Base-by-base conservation (phyloP, 768 basidiomycete species). In the Collybia sordida region DNA sequence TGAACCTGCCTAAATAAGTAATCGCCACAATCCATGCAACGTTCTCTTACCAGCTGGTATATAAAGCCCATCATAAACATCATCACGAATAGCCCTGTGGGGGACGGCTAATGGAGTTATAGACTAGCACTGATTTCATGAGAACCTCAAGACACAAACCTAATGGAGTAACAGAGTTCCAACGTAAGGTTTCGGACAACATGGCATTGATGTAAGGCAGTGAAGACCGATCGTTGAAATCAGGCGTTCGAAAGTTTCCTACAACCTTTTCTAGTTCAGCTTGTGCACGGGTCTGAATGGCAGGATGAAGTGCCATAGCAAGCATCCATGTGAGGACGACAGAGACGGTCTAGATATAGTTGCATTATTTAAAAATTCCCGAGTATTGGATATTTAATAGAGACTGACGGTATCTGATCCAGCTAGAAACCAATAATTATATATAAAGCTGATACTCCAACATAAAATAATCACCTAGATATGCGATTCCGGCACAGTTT, bases 381-480 rank as follows among this genome's bases (percentile, higher is more conserved):
- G 6, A 6, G 39, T 12, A 17, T n/a, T 4, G 18, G 21, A 35
- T 77, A 25, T 25, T 15, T 7, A 22, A 17, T 17, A 59, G 19
- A 22, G 31, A 19, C 63, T n/a, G 47, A 69, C 68, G 8, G 69
- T 66, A 46, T 69, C 67, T 2, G 66, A 55, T 4, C 65, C 58
- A 34, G 62, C 70, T 70, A 23, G 3, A 45, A 45, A 35, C 11
- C 19, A 17, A 12, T 31, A 7, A n/a, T 45, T 45, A 35, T 17
- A 17, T 44, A n/a, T 12, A 14, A 1, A 24, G 3, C 18, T 37
- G 2, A 22, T 19, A 3, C 12, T 18, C 12, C n/a, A 22, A 17
- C 6, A 21, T 15, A 12, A 22, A 11, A 4, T 6, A n/a, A 19
- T 22, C 24, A 64, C 66, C 64, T 24, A 57, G 48, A 40, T 62